Percentiles rank a stretch among this genome's conserved stretches.
Evolutionary conservation across 2,329 filamentous ascomycete genomes (phyloP).

Genomic region (Didymella keratinophila): DNA sequence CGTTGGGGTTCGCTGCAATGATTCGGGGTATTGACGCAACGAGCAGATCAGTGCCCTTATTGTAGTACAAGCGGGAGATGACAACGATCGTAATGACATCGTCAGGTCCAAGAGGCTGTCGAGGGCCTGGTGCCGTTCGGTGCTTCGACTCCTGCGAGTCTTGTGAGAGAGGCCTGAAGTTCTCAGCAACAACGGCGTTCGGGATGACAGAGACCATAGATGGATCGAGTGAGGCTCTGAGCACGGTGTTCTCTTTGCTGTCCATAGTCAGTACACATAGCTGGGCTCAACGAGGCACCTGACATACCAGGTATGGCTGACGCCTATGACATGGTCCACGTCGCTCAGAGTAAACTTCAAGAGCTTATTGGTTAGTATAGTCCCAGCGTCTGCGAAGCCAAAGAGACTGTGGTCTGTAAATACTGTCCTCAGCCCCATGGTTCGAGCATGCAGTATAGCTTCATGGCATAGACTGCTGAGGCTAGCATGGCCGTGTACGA

Average conservation of each 20-base stretch:
- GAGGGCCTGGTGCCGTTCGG: constrained; percentile 59
- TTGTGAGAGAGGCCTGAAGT: constrained; percentile 78
- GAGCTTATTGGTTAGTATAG: constrained; percentile 95
- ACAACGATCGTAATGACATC: constrained; percentile 96
- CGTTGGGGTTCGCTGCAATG: constrained; percentile 86
- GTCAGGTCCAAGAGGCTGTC: constrained; percentile 76
- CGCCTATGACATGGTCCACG: constrained; percentile 97
- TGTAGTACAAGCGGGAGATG: constrained; percentile 96
- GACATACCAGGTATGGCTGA: constrained; percentile 92
- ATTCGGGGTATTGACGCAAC: constrained; percentile 95
- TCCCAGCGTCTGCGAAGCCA: constrained; percentile 94
- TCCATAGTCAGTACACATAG: constrained; percentile 18
- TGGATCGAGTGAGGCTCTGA: constrained; percentile 91
- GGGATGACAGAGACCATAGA: constrained; percentile 98
- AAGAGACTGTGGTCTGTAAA: constrained; percentile 98
- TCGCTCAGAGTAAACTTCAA: constrained; percentile 96
- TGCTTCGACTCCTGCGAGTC: constrained; percentile 31
- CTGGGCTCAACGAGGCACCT: background rate
- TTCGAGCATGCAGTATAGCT: constrained; percentile 90
- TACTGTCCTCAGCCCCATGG: constrained; percentile 94
- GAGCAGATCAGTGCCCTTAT: constrained; percentile 97
- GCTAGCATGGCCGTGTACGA: constrained; percentile 96
- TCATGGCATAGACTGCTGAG: constrained; percentile 94
- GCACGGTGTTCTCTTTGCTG: constrained; percentile 97
- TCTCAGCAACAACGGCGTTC: constrained; percentile 95